These are phyloP conservation scores for Calonectria montana DNA, from an alignment of 2,329 filamentous ascomycete species.

Conservation along the genomic window DNA sequence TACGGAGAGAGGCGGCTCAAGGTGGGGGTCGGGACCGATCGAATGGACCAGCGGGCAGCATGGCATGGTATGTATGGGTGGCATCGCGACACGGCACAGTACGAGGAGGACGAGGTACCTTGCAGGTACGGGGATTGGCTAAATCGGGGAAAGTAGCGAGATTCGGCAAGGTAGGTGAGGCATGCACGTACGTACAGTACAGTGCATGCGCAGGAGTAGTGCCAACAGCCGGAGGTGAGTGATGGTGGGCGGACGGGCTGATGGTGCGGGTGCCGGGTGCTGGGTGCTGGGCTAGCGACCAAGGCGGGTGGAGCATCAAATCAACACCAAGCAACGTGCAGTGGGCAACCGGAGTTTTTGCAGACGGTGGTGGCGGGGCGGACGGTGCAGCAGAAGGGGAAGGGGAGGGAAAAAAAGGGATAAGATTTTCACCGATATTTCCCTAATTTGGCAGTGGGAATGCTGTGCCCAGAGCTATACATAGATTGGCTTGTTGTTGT, in stretches of 20 bases:
- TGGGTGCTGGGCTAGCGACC: slow-evolving; percentile 7
- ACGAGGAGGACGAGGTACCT: slow-evolving; percentile 22
- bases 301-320: slow-evolving; percentile 18
- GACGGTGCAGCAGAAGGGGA: slow-evolving; percentile 6
- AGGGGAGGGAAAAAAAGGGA: neutral
- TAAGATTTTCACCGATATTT: slow-evolving; percentile 27
- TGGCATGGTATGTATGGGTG: neutral
- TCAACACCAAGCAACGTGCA: slow-evolving; percentile 8
- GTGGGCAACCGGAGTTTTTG: slow-evolving; percentile 4
- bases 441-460: neutral
- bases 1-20: slow-evolving; percentile 5
- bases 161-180: slow-evolving; percentile 12
- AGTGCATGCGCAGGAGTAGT: slow-evolving; percentile 1
- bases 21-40: slow-evolving; percentile 13
- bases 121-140: slow-evolving; percentile 12
- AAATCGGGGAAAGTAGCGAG: slow-evolving; percentile 3
- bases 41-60: slow-evolving; percentile 7
- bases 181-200: slow-evolving; percentile 1
- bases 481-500: no score
- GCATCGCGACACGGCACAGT: slow-evolving; percentile 20
- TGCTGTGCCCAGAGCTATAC: no score
- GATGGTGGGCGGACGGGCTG: neutral
- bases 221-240: slow-evolving; percentile 8
- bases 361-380: slow-evolving; percentile 20
- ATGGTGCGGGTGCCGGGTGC: neutral